These are phyloP conservation scores for Miscanthus lutarioriparius DNA, from an alignment of 176 grass and related monocot species.

Conservation along the genomic window DNA sequence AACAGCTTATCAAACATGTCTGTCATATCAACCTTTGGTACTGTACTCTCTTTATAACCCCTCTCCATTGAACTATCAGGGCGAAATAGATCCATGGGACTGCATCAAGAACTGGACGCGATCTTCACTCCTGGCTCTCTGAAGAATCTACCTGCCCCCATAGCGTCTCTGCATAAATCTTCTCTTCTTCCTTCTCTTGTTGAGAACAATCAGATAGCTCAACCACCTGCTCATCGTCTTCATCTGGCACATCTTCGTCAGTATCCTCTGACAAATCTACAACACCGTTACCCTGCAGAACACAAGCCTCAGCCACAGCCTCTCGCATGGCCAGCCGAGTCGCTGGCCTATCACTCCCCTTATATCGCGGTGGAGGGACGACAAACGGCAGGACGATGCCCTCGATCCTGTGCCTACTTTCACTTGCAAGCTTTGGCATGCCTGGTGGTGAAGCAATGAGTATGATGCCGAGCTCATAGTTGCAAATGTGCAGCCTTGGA, in stretches of 20 bases:
- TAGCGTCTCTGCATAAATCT: constrained; percentile 71
- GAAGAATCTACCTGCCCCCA: constrained; percentile 73
- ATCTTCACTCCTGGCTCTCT: constrained; percentile 37
- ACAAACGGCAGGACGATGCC: constrained; percentile 64
- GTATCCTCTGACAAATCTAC: constrained; percentile 48
- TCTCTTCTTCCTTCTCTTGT: constrained; percentile 71
- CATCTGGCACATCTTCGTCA: constrained; percentile 57
- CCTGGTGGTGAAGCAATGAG: constrained; percentile 49
- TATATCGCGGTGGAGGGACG: constrained; percentile 67
- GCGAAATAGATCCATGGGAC: background rate
- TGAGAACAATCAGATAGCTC: constrained; percentile 48
- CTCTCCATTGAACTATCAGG: background rate
- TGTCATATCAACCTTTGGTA: background rate
- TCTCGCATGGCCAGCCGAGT: constrained; percentile 76
- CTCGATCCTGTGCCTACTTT: constrained; percentile 42
- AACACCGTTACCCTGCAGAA: constrained; percentile 9
- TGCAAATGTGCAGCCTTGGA: constrained; percentile 72
- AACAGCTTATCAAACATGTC: background rate
- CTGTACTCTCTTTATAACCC: background rate
- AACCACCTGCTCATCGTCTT: constrained; percentile 56
- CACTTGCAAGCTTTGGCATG: constrained; percentile 32
- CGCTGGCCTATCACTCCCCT: constrained; percentile 57
- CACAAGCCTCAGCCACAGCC: constrained; percentile 48
- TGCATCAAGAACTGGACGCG: background rate
- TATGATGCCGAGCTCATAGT: constrained; percentile 85